Evolutionary conservation across 2,329 filamentous ascomycete species (phyloP).

Genomic region (Bipolaris zeicola): DNA sequence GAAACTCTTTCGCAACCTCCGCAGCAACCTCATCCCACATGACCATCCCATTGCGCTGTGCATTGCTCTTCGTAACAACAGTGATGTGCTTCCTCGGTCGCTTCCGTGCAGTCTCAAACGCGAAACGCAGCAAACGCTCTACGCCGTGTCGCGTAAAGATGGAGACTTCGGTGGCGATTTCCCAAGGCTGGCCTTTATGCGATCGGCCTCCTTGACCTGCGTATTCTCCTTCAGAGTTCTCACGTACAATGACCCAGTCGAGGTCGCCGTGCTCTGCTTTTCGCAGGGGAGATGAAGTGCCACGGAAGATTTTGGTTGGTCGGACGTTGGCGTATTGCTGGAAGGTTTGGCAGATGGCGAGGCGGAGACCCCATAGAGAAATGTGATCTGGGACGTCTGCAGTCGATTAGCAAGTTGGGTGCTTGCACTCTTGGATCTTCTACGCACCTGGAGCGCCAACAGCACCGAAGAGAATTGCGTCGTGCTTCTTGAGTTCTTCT

Average conservation of each 20-base stretch:
- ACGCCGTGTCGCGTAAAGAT: conserved; percentile 68
- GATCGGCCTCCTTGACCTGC: conserved; percentile 68
- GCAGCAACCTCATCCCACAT: conserved; percentile 69
- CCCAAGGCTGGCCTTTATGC: conserved; percentile 64
- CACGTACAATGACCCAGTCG: conserved; percentile 70
- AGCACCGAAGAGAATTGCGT: conserved; percentile 72
- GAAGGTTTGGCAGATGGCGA: conserved; percentile 61
- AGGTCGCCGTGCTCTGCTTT: conserved; percentile 62
- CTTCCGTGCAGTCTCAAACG: conserved; percentile 64
- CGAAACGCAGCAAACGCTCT: conserved; percentile 65
- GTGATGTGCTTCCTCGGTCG: conserved; percentile 64
- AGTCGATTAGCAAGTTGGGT: neutral
- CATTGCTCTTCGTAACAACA: conserved; percentile 70
- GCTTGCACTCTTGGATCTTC: neutral
- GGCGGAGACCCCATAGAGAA: conserved; percentile 61
- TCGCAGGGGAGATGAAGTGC: conserved; percentile 63
- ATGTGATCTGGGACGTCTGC: conserved; percentile 62
- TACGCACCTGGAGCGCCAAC: conserved; percentile 64
- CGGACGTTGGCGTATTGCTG: conserved; percentile 64
- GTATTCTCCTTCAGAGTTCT: conserved; percentile 71
- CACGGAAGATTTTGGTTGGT: conserved; percentile 65
- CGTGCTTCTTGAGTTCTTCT: conserved; percentile 62
- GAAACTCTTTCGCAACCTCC: conserved; percentile 62
- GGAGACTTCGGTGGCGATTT: conserved; percentile 65
- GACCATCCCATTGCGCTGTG: conserved; percentile 70